Evolutionary conservation across 306 rosid species (phyloP), one percentile per base, ranked within the genome.

Genomic region (Elaeagnus macrophylla): DNA sequence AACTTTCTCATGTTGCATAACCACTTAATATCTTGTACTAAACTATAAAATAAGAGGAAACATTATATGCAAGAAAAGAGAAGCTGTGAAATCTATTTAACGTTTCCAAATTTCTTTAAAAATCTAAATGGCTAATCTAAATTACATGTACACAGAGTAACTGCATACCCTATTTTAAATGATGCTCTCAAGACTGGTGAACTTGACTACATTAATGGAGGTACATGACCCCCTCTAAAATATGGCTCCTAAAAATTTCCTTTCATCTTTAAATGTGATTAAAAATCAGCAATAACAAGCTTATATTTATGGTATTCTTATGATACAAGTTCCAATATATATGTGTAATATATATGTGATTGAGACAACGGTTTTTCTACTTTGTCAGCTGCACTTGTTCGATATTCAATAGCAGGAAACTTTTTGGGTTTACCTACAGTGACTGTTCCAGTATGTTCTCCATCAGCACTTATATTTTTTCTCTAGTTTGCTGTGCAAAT

Each of bases 161-260:
- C 97, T 7, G 97, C 97, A 7, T 90, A 90, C 77, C 71, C 88
- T 1, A 81, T 90, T 63, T 72, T 67, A 54, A 85, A 86, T 39
- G 95, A 79, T 76, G 97, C 95, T 36, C 37, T 81, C 17, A 41
- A 78, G 67, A 90, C 95, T 1, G 97, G 97, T 37, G 97, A 90
- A 70, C 97, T 90, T 67, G 97, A 90, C 78, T 90, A 90, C 40
- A 69, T 90, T 38, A 90, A 90, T 68, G 97, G 95, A 83, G 97
- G 97, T 90, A 75, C 18, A 8, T 45, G 11, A 45, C 38, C 12
- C 48, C 44, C 37, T 65, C 40, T 15, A 35, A 12, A 38, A 3
- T 6, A 32, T 12, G 7, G 48, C 48, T 25, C 4, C 4, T 25
- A 25, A 25, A 25, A 25, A 1, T 25, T 25, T 25, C 4, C 0